Base-by-base conservation (phyloP, 2,329 filamentous ascomycete species). In the Trematosphaeria pertusa region DNA sequence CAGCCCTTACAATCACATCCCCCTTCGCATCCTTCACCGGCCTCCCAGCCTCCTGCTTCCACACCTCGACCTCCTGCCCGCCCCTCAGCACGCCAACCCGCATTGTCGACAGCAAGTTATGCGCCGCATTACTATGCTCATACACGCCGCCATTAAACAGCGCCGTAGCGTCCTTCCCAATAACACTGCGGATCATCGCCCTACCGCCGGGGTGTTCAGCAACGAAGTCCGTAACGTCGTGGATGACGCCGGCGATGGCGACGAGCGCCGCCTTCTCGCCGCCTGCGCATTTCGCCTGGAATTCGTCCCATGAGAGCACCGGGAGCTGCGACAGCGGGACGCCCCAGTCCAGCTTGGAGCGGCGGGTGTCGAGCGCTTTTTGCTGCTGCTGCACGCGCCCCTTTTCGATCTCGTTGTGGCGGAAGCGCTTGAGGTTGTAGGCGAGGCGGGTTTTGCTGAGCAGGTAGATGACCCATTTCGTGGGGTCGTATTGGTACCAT, bases 1-100 rank as follows among this genome's bases (percentile, higher is more conserved):
- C 91, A 56, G 90, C 89, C 54, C 89, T 87, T 59, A 93, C 81
- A 58, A 95, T 89, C 56, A 87, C 85, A 68, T 87, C 80, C 21
- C 89, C 90, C 34, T 84, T 80, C 11, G 84, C 87, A 69, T 95
- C 91, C 67, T 88, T 90, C 68, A 90, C 82, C 58, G 87, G 85
- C 42, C 36, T 37, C 11, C 15, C 26, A 8, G 42, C 42, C 24
- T 55, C 50, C 7, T 43, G 59, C 57, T 73, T 73, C 71, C 71
- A 74, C 3, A 72, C 61, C 52, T 74, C 71, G 2, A 74, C 71
- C 45, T 73, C 71, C 41, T 64, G 63, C 3, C 71, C 71, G 18
- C 71, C 71, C 15, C 70, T 56, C 21, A 74, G 52, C 2, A 74
- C 61, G 5, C 69, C 71, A 8, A 74, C 63, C 8, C 71, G 54